Base-by-base conservation (phyloP, 495 filamentous ascomycete species). In the Diplogelasinospora grovesii region DNA sequence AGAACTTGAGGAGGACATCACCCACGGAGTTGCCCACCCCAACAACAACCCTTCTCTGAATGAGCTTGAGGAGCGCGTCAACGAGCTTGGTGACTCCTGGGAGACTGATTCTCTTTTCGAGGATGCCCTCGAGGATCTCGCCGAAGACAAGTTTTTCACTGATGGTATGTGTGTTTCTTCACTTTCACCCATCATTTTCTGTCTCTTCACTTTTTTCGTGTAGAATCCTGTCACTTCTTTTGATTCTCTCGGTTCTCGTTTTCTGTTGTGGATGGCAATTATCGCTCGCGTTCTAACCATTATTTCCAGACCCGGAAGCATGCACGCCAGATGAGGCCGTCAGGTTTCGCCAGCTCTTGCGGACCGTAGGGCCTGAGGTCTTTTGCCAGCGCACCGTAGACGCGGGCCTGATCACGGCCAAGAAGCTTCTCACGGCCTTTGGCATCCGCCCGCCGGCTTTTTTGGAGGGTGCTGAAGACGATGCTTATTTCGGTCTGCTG, bases 391-490 rank as follows among this genome's bases (percentile, higher is more conserved):
- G 79, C 43, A 89, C 84, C 8, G 72, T 96, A 40, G 75, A 78
- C 25, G 68, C 73, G 18, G 77, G 78, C 10, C 65, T 66, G 19
- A 76, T 90, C 44, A 78, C 83, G 2, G 86, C 83, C 16, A 85
- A 83, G 64, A 92, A 86, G 61, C 68, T 98, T 15, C 79, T 89
- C 46, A 92, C 87, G 5, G 92, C 90, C n/a, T 98, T 98, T 65
- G 83, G 85, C 34, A 80, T 95, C 44, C 60, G 74, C 22, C 82
- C 83, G 36, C 88, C 89, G 13, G 62, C 68, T 21, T 90, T 86
- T 57, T 68, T 94, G 15, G 83, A 90, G 16, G 84, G 79, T 18
- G 69, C 76, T 25, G 72, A 74, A 16, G 87, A 94, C 52, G 71
- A 81, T n/a, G 68, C 78, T 2, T 94, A 84, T 54, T 82, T 83